Conservation (phyloP, 768 basidiomycete genomes). For the Lactarius hengduanensis region DNA sequence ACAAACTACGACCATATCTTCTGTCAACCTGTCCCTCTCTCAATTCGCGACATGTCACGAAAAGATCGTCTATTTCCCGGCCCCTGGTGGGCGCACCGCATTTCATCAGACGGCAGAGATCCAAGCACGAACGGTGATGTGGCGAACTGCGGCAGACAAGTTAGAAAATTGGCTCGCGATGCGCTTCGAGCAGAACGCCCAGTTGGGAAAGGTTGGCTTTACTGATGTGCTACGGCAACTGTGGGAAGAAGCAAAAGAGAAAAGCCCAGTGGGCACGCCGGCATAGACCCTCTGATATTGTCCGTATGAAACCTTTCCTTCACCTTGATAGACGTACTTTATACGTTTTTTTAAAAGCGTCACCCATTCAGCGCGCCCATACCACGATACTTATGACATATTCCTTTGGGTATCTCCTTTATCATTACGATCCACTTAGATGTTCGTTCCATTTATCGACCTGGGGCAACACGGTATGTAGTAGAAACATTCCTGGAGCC, state of each 20-base stretch:
- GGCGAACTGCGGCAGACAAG: conserved; percentile 78
- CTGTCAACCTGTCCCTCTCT: conserved; percentile 91
- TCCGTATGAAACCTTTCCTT: conserved; percentile 18
- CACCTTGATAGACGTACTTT: conserved; percentile 27
- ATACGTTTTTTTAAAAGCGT: conserved; percentile 33
- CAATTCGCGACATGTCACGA: conserved; percentile 93
- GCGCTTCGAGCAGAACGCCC: conserved; percentile 91
- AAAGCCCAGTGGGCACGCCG: conserved; percentile 39
- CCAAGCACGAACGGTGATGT: conserved; percentile 75
- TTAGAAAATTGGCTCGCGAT: conserved; percentile 85
- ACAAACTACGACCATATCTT: conserved; percentile 80
- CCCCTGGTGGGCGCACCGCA: conserved; percentile 57
- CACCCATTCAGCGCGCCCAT: conserved; percentile 20
- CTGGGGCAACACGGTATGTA: neutral
- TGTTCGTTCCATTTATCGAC: neutral
- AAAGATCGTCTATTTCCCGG: conserved; percentile 81
- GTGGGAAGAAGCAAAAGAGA: conserved; percentile 68
- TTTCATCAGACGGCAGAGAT: conserved; percentile 93
- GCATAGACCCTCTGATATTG: conserved; percentile 21
- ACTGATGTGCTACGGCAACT: conserved; percentile 81
- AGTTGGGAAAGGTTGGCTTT: conserved; percentile 84
- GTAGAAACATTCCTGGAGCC: neutral
- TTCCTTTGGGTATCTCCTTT: conserved; percentile 28
- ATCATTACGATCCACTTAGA: conserved; percentile 13
- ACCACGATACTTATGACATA: conserved; percentile 33